phyloP scores from a whole-genome alignment of 139 green algal genomes.

The Zygnema cylindricum region DNA sequence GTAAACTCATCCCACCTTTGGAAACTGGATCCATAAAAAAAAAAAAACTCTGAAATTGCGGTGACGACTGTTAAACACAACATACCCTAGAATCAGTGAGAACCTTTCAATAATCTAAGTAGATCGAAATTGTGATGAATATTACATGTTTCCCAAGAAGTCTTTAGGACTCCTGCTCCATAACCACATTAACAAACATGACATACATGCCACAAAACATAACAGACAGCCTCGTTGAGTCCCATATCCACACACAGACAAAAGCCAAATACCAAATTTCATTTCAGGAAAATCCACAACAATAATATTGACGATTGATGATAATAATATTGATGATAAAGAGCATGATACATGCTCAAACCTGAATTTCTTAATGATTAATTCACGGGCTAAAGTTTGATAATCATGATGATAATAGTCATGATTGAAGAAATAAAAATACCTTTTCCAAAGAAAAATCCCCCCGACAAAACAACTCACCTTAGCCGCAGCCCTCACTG shows the following conservation, averaged over 20 bases:
- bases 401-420: background rate
- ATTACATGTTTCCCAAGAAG: too few species aligned
- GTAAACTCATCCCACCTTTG: background rate
- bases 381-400: background rate
- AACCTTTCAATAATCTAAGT: too few species aligned
- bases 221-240: too few species aligned
- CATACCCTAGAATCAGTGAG: too few species aligned
- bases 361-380: too few species aligned
- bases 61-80: too few species aligned
- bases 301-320: background rate
- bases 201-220: too few species aligned
- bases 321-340: background rate
- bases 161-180: too few species aligned
- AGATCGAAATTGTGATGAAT: too few species aligned
- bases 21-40: background rate
- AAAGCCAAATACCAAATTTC: too few species aligned
- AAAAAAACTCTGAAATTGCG: background rate
- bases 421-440: background rate
- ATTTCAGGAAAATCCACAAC: background rate
- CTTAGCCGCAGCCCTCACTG: constrained; percentile 21
- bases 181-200: too few species aligned
- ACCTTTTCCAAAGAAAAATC: background rate
- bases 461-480: background rate
- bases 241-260: too few species aligned
- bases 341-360: background rate